Conservation (phyloP, 2,329 filamentous ascomycete genomes). For the Sporothrix sp. region DNA sequence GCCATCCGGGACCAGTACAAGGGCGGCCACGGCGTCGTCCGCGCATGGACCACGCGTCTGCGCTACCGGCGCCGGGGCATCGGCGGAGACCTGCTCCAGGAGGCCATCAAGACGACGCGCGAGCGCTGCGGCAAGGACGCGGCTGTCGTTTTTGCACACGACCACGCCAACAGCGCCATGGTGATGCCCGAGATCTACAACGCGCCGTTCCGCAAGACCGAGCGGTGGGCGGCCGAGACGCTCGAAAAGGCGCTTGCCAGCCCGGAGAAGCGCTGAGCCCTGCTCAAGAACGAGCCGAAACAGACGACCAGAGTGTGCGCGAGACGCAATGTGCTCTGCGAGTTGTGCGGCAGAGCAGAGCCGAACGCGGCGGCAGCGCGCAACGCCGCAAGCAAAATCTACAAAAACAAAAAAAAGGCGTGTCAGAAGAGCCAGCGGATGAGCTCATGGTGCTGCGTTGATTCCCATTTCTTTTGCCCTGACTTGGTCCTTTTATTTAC, state of each 20-base stretch:
- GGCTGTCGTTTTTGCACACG: conserved; percentile 60
- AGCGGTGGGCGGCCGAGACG: conserved; percentile 46
- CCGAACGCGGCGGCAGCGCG: background rate
- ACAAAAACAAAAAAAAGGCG: background rate
- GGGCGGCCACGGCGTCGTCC: conserved; percentile 60
- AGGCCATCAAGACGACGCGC: conserved; percentile 58
- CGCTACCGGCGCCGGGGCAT: conserved; percentile 62
- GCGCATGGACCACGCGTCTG: conserved; percentile 70
- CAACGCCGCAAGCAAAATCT: too few relatives aligned
- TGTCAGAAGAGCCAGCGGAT: background rate
- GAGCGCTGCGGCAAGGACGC: conserved; percentile 59
- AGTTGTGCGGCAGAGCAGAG: background rate
- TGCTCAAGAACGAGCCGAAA: too few relatives aligned
- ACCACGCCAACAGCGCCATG: conserved; percentile 65
- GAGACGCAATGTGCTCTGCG: background rate
- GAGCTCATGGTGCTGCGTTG: background rate
- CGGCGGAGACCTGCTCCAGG: conserved; percentile 61
- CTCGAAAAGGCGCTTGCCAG: conserved; percentile 42
- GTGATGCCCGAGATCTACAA: conserved; percentile 56
- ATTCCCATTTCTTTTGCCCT: background rate
- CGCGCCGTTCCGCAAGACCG: conserved; percentile 46
- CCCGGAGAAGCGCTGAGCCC: conserved; percentile 41
- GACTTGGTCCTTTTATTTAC: background rate
- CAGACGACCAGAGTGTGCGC: too few relatives aligned
- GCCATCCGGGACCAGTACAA: conserved; percentile 27